These are phyloP conservation scores for Leccinum longicurvipes DNA, from an alignment of 768 basidiomycete species.

Conservation along the genomic window DNA sequence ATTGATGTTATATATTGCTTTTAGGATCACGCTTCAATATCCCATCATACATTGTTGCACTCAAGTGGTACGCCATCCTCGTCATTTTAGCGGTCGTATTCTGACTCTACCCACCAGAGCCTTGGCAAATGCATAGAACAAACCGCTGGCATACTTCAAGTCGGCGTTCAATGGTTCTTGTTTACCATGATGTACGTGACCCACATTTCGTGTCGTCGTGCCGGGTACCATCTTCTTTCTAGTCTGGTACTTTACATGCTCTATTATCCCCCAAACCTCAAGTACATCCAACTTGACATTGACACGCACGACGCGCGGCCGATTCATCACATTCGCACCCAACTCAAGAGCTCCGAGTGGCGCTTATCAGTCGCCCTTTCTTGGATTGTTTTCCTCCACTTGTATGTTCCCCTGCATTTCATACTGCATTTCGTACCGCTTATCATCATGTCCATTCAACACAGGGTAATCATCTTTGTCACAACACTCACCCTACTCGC, in stretches of 20 bases:
- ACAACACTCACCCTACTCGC: conserved; percentile 62
- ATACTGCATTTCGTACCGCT: neutral
- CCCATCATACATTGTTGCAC: conserved; percentile 77
- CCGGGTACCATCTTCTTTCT: neutral
- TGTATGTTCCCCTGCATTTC: conserved; percentile 48
- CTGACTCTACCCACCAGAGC: conserved; percentile 42
- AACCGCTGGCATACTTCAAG: conserved; percentile 79
- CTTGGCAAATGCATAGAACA: conserved; percentile 72
- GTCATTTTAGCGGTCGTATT: neutral
- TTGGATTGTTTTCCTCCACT: conserved; percentile 65
- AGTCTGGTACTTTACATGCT: conserved; percentile 89
- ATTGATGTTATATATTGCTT: neutral
- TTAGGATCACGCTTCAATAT: conserved; percentile 82
- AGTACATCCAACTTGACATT: conserved; percentile 53
- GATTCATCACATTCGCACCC: conserved; percentile 42
- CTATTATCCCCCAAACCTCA: conserved; percentile 86
- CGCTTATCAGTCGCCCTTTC: conserved; percentile 70
- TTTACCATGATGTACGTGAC: conserved; percentile 79
- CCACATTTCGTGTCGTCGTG: neutral
- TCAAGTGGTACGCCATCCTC: conserved; percentile 53
- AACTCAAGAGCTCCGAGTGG: conserved; percentile 67
- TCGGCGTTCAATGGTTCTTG: conserved; percentile 77
- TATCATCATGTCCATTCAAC: neutral
- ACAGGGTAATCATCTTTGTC: conserved; percentile 44
- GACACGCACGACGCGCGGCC: conserved; percentile 42